These are phyloP conservation scores for Phytophthora citricola DNA, from an alignment of 352 stramenopile genomes.

Conservation along the genomic window DNA sequence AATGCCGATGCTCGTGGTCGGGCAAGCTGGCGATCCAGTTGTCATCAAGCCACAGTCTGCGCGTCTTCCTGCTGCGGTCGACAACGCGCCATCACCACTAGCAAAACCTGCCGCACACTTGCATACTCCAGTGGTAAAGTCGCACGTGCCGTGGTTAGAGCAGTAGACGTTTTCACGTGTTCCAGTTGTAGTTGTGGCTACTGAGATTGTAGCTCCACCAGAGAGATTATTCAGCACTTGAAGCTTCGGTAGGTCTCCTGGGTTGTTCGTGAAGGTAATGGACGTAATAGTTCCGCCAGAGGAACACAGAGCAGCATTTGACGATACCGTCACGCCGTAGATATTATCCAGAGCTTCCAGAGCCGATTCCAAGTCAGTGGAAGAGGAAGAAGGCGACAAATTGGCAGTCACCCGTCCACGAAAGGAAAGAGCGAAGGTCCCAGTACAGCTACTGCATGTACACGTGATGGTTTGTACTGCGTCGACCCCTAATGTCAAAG, in stretches of 20 bases:
- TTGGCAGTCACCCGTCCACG: constrained; percentile 64
- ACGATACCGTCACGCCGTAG: constrained; percentile 47
- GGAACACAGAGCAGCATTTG: constrained; percentile 39
- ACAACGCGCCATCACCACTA: constrained; percentile 60
- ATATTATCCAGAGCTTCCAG: constrained; percentile 72
- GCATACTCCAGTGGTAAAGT: constrained; percentile 70
- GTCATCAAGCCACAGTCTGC: constrained; percentile 59
- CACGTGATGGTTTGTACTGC: constrained; percentile 66
- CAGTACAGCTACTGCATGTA: constrained; percentile 57
- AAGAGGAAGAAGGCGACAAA: constrained; percentile 45
- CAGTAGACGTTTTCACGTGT: constrained; percentile 77
- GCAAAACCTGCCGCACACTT: constrained; percentile 67
- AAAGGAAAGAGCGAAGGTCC: constrained; percentile 72
- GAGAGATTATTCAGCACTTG: constrained; percentile 56
- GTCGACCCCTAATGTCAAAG: constrained; percentile 53
- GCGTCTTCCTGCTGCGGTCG: constrained; percentile 25
- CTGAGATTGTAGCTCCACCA: constrained; percentile 20
- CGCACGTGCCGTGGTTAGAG: constrained; percentile 82
- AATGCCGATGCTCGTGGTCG: constrained; percentile 33
- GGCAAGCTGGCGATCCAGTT: constrained; percentile 39
- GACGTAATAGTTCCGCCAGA: constrained; percentile 45
- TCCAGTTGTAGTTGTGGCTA: constrained; percentile 33
- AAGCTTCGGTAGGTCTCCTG: constrained; percentile 56
- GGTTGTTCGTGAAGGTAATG: constrained; percentile 81
- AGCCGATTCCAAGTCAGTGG: constrained; percentile 44